Evolutionary conservation across 441 rosid genomes (phyloP).

Genomic region (Melastoma candidum): DNA sequence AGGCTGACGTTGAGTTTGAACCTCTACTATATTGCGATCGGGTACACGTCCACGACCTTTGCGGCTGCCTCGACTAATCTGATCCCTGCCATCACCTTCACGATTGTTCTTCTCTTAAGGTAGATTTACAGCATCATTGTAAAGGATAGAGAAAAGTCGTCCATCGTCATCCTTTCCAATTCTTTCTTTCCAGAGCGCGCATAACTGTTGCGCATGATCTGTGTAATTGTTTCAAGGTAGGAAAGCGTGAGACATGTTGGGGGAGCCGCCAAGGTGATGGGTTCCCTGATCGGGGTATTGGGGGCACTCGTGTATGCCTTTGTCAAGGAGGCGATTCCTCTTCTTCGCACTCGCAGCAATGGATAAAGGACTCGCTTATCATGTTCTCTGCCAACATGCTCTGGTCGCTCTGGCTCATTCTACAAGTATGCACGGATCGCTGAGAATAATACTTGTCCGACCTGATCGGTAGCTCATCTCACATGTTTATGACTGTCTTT

Average conservation of each 20-base stretch:
- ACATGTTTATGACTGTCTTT: background rate
- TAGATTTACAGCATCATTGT: constrained; percentile 12
- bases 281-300: constrained; percentile 41
- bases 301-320: constrained; percentile 76
- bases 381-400: constrained; percentile 61
- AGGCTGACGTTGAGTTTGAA: constrained; percentile 66
- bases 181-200: too few relatives aligned
- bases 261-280: constrained; percentile 58
- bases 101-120: constrained; percentile 53
- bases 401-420: constrained; percentile 73
- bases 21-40: constrained; percentile 55
- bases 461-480: background rate
- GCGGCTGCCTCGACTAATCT: constrained; percentile 79
- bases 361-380: constrained; percentile 55
- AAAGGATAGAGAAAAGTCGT: too few relatives aligned
- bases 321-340: constrained; percentile 35
- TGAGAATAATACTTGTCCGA: too few relatives aligned
- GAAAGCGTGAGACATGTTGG: too few relatives aligned
- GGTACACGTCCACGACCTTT: constrained; percentile 64
- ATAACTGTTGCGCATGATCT: too few relatives aligned
- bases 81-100: constrained; percentile 63
- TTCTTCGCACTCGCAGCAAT: constrained; percentile 18
- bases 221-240: too few relatives aligned
- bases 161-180: too few relatives aligned
- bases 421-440: constrained; percentile 37